A percentile compares a stretch with the other conserved stretches of the same genome.
Evolutionary conservation across 129 eudicot species (phyloP).

Genomic region (Ambrosia trifida): DNA sequence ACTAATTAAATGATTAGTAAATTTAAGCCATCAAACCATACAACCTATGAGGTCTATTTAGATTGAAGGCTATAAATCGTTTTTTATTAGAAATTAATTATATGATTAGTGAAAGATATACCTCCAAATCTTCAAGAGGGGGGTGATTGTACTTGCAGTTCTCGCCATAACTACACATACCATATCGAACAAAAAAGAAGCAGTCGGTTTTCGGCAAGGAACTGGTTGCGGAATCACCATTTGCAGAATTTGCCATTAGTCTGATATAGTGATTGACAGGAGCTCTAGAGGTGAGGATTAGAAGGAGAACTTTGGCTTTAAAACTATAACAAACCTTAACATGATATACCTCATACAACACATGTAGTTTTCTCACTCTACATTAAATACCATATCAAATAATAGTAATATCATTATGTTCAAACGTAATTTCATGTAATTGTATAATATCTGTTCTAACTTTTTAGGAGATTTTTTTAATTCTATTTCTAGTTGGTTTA

Average conservation of each 20-base stretch:
- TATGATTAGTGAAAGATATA: not conserved
- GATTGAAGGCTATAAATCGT: not conserved
- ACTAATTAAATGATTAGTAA: too few relatives aligned
- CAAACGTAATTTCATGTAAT: too few relatives aligned
- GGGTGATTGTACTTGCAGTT: constrained; percentile 8
- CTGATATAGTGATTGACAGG: not conserved
- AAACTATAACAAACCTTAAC: not conserved
- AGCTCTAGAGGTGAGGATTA: too few relatives aligned
- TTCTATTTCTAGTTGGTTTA: too few relatives aligned
- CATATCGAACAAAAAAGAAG: constrained; percentile 6
- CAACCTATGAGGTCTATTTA: not conserved
- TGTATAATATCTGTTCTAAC: too few relatives aligned
- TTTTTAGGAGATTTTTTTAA: too few relatives aligned
- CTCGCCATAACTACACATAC: not conserved
- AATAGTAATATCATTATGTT: too few relatives aligned
- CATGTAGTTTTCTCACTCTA: too few relatives aligned
- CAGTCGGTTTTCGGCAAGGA: not conserved
- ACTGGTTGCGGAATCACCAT: not conserved
- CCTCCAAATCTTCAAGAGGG: not conserved
- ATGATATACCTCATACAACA: not conserved
- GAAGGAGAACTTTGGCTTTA: not conserved
- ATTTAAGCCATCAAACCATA: too few relatives aligned
- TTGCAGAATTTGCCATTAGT: not conserved
- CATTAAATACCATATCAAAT: too few relatives aligned
- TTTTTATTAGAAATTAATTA: too few relatives aligned